phyloP scores from a whole-genome alignment of 208 protist species.

The Leishmania braziliensis region DNA sequence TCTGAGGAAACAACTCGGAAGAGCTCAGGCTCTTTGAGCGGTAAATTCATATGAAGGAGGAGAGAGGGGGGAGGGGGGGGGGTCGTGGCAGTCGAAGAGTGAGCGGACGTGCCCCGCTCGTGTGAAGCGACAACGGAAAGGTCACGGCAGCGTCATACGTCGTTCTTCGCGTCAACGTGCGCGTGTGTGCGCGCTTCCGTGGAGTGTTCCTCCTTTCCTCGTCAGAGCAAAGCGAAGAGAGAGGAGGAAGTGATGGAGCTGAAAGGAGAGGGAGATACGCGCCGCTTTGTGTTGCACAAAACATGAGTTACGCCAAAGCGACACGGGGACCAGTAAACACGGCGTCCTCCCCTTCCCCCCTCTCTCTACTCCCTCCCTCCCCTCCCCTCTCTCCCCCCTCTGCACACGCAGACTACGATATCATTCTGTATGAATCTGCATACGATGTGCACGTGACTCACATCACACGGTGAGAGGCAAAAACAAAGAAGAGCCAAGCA shows the following conservation, averaged over 20 bases:
- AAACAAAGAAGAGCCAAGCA: neutral
- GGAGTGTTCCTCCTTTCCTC: neutral
- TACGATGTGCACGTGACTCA: neutral
- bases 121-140: neutral
- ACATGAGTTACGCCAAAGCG: neutral
- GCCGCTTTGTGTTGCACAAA: neutral
- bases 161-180: neutral
- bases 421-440: neutral
- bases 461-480: neutral
- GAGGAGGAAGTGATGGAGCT: neutral
- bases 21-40: neutral
- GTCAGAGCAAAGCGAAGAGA: neutral
- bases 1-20: neutral
- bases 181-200: neutral
- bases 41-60: neutral
- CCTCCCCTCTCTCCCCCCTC: neutral
- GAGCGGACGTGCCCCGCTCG: neutral
- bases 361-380: neutral
- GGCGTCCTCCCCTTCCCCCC: neutral
- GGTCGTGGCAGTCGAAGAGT: neutral
- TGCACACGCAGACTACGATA: neutral
- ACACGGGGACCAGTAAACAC: neutral
- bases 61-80: neutral
- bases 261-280: neutral
- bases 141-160: neutral